Percentiles rank a stretch among this genome's conserved stretches.
Conservation (phyloP, 108 stramenopile genomes). For the Fragilaria radians region DNA sequence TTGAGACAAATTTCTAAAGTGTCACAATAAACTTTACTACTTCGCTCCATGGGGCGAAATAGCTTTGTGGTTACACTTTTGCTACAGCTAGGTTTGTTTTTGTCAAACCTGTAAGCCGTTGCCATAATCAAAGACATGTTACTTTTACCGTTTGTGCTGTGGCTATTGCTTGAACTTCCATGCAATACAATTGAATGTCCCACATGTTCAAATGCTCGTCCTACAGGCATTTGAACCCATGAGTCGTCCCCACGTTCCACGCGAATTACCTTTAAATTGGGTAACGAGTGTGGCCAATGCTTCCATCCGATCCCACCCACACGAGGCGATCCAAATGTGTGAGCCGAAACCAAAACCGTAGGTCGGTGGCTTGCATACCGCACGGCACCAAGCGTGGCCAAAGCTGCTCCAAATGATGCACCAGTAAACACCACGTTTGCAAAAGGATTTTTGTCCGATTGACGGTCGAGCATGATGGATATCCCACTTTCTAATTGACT, state of each 20-base stretch:
- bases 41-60: slow-evolving; percentile 32
- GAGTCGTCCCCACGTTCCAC: slow-evolving; percentile 54
- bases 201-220: slow-evolving; percentile 31
- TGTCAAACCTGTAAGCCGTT: slow-evolving; percentile 15
- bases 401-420: slow-evolving; percentile 56
- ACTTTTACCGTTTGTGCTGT: slow-evolving; percentile 9
- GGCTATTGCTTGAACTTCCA: neutral
- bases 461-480: slow-evolving; percentile 49
- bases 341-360: slow-evolving; percentile 44
- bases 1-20: slow-evolving; percentile 38
- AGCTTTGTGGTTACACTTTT: slow-evolving; percentile 38
- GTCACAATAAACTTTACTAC: slow-evolving; percentile 29
- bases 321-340: slow-evolving; percentile 54
- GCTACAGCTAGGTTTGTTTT: slow-evolving; percentile 5
- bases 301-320: slow-evolving; percentile 58
- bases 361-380: slow-evolving; percentile 54
- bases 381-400: slow-evolving; percentile 56
- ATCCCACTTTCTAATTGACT: slow-evolving; percentile 43
- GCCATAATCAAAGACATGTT: neutral
- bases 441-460: slow-evolving; percentile 65
- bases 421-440: slow-evolving; percentile 73
- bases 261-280: slow-evolving; percentile 61
- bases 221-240: slow-evolving; percentile 25
- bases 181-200: slow-evolving; percentile 46
- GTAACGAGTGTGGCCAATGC: slow-evolving; percentile 50